Percentiles rank a stretch among this genome's conserved stretches.
These are phyloP conservation scores for Moelleriella libera DNA, from an alignment of 2,329 filamentous ascomycete genomes.

Conservation along the genomic window DNA sequence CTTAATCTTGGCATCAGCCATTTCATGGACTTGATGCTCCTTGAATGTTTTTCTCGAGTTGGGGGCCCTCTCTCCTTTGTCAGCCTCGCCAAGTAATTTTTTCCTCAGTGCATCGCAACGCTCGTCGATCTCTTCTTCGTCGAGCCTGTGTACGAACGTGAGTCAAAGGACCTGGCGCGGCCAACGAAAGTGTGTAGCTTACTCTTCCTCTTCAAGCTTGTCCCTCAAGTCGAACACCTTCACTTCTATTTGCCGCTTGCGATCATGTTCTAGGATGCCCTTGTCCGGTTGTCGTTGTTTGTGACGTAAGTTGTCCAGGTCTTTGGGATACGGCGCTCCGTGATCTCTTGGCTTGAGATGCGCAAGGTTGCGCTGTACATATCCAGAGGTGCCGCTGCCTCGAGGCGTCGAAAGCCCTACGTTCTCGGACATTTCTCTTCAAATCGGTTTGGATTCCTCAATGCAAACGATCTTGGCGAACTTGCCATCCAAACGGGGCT, in stretches of 20 bases:
- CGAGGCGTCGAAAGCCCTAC: constrained; percentile 90
- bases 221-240: constrained; percentile 86
- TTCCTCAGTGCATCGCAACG: constrained; percentile 26
- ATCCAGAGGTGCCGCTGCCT: constrained; percentile 91
- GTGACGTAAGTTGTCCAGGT: constrained; percentile 56
- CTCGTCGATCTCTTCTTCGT: constrained; percentile 84
- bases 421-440: constrained; percentile 70
- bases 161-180: not conserved
- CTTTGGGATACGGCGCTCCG: constrained; percentile 61
- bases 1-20: constrained; percentile 89
- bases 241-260: constrained; percentile 80
- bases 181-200: constrained; percentile 12
- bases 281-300: constrained; percentile 74
- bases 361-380: constrained; percentile 91
- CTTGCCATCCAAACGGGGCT: no score
- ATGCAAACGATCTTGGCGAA: no score
- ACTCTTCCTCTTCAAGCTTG: constrained; percentile 82
- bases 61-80: constrained; percentile 15
- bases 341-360: constrained; percentile 75
- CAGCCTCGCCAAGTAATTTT: constrained; percentile 24
- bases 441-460: no score
- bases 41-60: constrained; percentile 50
- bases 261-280: constrained; percentile 87
- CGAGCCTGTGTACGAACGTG: constrained; percentile 35
- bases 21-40: constrained; percentile 86